phyloP scores from a whole-genome alignment of 805 yeast genomes.

The Yarrowia sp. region DNA sequence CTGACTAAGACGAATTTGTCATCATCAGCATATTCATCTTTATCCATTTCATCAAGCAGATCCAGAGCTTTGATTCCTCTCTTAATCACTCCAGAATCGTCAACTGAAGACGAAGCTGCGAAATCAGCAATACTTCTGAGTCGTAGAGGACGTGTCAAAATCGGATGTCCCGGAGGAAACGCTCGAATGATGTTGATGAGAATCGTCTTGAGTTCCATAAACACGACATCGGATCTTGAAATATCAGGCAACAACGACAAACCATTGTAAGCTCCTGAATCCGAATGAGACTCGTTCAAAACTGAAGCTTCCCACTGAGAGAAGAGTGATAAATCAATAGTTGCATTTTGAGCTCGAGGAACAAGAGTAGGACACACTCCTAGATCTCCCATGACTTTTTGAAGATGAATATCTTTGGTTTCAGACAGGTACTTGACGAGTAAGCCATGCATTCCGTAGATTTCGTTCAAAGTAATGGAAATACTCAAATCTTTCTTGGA shows the following conservation, averaged over 20 bases:
- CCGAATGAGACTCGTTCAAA: constrained; percentile 32
- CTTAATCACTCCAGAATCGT: constrained; percentile 36
- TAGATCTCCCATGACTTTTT: constrained; percentile 35
- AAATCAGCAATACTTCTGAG: constrained; percentile 37
- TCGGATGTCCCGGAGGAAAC: constrained; percentile 36
- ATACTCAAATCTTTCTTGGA: constrained; percentile 39
- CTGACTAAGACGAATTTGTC: constrained; percentile 36
- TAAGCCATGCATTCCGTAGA: constrained; percentile 40
- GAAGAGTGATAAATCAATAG: constrained; percentile 38
- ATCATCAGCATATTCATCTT: constrained; percentile 29
- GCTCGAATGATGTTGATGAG: constrained; percentile 41
- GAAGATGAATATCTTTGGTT: constrained; percentile 32
- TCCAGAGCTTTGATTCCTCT: constrained; percentile 39
- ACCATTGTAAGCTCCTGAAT: constrained; percentile 28
- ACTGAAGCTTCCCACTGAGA: constrained; percentile 39
- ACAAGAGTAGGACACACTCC: constrained; percentile 38
- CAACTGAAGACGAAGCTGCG: constrained; percentile 35
- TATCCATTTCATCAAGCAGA: constrained; percentile 36
- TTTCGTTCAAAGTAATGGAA: constrained; percentile 40
- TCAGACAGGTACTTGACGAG: constrained; percentile 36
- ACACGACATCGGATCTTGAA: constrained; percentile 38
- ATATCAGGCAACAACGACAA: constrained; percentile 31
- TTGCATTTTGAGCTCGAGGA: constrained; percentile 36
- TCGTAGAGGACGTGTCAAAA: constrained; percentile 35
- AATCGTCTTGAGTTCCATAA: constrained; percentile 40